phyloP scores from a whole-genome alignment of 2,329 filamentous ascomycete genomes.

The Pseudogymnoascus sp. region DNA sequence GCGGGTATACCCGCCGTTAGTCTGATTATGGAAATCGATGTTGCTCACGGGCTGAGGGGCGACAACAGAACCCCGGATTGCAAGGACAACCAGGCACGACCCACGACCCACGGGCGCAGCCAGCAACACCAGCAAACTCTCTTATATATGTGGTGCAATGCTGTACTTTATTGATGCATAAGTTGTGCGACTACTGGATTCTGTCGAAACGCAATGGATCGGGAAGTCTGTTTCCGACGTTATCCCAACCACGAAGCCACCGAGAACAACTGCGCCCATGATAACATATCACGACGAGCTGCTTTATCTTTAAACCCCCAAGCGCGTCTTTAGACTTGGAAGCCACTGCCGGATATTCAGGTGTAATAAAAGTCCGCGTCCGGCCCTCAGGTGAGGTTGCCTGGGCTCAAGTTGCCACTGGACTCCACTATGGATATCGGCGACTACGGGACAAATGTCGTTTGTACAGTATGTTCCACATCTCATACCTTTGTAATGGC shows the following conservation, averaged over 20 bases:
- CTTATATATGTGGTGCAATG: neutral
- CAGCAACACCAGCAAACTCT: neutral
- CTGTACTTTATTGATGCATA: neutral
- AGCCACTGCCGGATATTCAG: neutral
- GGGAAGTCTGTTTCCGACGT: neutral
- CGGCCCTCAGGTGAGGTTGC: neutral
- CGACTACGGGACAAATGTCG: slow-evolving; percentile 29
- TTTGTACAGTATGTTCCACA: slow-evolving; percentile 27
- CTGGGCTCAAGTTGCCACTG: neutral
- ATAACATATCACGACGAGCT: neutral
- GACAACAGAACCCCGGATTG: slow-evolving; percentile 6
- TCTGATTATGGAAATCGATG: neutral
- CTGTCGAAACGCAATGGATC: neutral
- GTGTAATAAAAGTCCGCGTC: neutral
- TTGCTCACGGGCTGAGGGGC: neutral
- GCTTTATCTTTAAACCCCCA: neutral
- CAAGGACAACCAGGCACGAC: slow-evolving; percentile 3
- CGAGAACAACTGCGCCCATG: slow-evolving; percentile 3
- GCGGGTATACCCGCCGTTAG: neutral
- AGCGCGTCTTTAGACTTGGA: neutral
- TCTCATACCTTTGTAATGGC: neutral
- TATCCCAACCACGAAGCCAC: neutral
- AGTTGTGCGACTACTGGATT: neutral
- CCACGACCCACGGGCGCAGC: neutral
- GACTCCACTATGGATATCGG: slow-evolving; percentile 28